phyloP scores from a whole-genome alignment of 495 filamentous ascomycete species.

The Penicillium flavigenum region DNA sequence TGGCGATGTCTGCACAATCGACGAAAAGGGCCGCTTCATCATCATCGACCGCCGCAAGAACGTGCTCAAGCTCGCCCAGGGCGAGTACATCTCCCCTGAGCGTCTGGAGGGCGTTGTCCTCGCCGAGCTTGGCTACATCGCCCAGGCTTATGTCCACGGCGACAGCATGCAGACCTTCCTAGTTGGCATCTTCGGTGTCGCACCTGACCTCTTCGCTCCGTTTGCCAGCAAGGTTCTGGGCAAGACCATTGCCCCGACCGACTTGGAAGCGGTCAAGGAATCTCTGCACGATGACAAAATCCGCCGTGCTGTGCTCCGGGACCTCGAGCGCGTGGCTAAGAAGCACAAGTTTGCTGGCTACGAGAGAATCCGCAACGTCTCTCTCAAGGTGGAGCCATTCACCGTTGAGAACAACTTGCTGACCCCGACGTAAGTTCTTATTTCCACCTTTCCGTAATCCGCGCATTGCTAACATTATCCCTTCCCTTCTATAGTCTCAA shows the following conservation, averaged over 20 bases:
- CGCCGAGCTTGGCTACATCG: conserved; percentile 71
- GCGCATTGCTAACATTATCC: conserved; percentile 33
- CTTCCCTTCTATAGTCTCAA: conserved; percentile 65
- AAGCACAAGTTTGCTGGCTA: conserved; percentile 86
- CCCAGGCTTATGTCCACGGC: conserved; percentile 86
- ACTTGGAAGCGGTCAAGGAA: conserved; percentile 64
- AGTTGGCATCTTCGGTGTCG: conserved; percentile 83
- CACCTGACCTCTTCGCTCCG: conserved; percentile 74
- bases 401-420: conserved; percentile 90
- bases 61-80: conserved; percentile 94
- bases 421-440: conserved; percentile 84
- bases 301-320: conserved; percentile 68
- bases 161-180: conserved; percentile 81
- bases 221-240: conserved; percentile 76
- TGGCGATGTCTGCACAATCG: conserved; percentile 83
- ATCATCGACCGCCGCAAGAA: conserved; percentile 98
- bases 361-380: conserved; percentile 74
- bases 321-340: conserved; percentile 78
- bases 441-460: conserved; percentile 1
- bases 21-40: conserved; percentile 80
- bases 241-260: conserved; percentile 57
- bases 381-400: conserved; percentile 85
- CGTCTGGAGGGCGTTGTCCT: conserved; percentile 93
- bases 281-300: conserved; percentile 67
- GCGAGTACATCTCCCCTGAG: conserved; percentile 97